phyloP scores from a whole-genome alignment of 805 yeast species.

The Saturnispora serradocipensis region DNA sequence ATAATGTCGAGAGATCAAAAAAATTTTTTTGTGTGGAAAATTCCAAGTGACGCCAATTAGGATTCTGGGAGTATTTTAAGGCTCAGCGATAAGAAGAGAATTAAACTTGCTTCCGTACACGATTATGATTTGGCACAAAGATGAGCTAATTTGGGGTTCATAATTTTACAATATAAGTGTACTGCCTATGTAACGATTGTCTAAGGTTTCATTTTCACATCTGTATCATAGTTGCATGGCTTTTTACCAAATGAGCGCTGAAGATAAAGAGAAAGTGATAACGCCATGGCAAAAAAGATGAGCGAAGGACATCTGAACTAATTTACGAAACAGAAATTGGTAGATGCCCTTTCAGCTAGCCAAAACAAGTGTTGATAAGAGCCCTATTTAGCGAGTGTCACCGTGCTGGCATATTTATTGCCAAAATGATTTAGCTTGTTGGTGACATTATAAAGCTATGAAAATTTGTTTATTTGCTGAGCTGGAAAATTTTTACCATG shows the following conservation, averaged over 20 bases:
- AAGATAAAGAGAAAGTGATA: background rate
- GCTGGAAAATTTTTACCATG: background rate
- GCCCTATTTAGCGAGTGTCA: too few species aligned
- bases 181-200: background rate
- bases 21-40: constrained; percentile 28
- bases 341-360: too few species aligned
- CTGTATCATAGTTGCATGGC: background rate
- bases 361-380: too few species aligned
- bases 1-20: constrained; percentile 36
- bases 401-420: too few species aligned
- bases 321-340: background rate
- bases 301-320: background rate
- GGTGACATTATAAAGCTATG: background rate
- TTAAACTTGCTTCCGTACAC: too few species aligned
- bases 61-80: background rate
- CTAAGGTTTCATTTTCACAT: too few species aligned
- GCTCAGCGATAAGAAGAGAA: background rate
- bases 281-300: background rate
- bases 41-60: background rate
- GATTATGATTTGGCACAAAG: too few species aligned
- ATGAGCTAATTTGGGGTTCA: background rate
- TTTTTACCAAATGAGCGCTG: background rate
- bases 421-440: background rate
- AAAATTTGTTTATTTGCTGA: background rate
- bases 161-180: too few species aligned